Conservation (phyloP, 306 rosid genomes). For the Casuarina equisetifolia region DNA sequence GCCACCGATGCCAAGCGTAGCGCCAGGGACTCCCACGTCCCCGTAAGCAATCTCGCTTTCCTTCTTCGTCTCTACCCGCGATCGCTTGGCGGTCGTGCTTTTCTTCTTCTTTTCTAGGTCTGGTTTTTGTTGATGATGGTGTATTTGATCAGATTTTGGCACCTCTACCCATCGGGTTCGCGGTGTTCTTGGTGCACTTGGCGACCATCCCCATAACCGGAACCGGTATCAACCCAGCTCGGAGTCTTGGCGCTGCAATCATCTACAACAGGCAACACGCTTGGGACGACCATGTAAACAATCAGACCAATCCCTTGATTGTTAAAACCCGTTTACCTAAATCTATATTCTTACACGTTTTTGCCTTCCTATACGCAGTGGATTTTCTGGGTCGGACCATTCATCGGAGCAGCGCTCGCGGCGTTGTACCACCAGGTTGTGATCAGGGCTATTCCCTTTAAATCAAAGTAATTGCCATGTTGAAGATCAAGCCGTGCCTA, state of each 20-base stretch:
- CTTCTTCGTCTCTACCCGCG: not conserved
- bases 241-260: constrained; percentile 60
- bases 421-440: constrained; percentile 59
- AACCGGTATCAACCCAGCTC: constrained; percentile 62
- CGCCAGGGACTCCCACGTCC: constrained; percentile 72
- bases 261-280: constrained; percentile 41
- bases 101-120: not conserved
- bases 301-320: not conserved
- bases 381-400: constrained; percentile 71
- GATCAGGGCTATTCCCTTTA: constrained; percentile 64
- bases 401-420: constrained; percentile 60
- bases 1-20: constrained; percentile 95
- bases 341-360: not conserved
- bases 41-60: constrained; percentile 37
- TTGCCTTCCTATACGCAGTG: constrained; percentile 34
- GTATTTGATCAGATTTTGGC: constrained; percentile 63
- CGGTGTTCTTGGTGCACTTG: constrained; percentile 61
- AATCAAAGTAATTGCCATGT: constrained; percentile 31
- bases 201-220: constrained; percentile 64
- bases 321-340: not conserved
- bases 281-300: constrained; percentile 52
- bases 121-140: not conserved
- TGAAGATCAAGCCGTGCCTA: not conserved
- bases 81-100: not conserved
- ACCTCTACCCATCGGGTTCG: constrained; percentile 90